Evolutionary conservation across 2,329 filamentous ascomycete species (phyloP).

Genomic region (Alternaria conjuncta): DNA sequence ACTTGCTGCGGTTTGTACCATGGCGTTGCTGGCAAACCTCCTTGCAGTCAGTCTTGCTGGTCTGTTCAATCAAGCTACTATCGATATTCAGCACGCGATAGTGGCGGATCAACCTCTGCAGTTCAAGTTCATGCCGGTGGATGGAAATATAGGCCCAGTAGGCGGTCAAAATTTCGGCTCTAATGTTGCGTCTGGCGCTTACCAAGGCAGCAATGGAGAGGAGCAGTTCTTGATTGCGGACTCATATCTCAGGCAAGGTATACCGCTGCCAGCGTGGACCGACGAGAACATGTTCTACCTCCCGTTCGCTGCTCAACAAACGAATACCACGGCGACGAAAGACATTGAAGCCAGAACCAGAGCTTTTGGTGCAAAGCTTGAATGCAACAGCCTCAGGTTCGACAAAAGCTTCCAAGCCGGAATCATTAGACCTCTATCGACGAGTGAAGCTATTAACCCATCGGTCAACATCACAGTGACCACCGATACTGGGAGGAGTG

Average conservation of each 20-base stretch:
- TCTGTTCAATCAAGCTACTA: slow-evolving; percentile 54
- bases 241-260: slow-evolving; percentile 56
- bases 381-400: not conserved
- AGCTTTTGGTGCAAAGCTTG: slow-evolving; percentile 35
- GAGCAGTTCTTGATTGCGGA: slow-evolving; percentile 54
- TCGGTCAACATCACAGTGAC: not conserved
- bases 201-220: slow-evolving; percentile 26
- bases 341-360: slow-evolving; percentile 33
- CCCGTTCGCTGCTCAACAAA: slow-evolving; percentile 42
- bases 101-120: slow-evolving; percentile 20
- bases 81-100: slow-evolving; percentile 10
- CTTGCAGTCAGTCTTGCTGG: slow-evolving; percentile 61
- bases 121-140: slow-evolving; percentile 29
- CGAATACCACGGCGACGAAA: not conserved
- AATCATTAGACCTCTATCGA: not conserved
- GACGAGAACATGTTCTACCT: slow-evolving; percentile 56
- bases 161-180: not conserved
- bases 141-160: slow-evolving; percentile 31
- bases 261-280: slow-evolving; percentile 59
- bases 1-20: slow-evolving; percentile 55
- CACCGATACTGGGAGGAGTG: not conserved
- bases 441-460: not conserved
- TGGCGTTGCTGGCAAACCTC: slow-evolving; percentile 60
- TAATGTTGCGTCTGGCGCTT: slow-evolving; percentile 27
- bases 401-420: not conserved